Conservation (phyloP, 805 yeast species). For the Starmerella powellii region DNA sequence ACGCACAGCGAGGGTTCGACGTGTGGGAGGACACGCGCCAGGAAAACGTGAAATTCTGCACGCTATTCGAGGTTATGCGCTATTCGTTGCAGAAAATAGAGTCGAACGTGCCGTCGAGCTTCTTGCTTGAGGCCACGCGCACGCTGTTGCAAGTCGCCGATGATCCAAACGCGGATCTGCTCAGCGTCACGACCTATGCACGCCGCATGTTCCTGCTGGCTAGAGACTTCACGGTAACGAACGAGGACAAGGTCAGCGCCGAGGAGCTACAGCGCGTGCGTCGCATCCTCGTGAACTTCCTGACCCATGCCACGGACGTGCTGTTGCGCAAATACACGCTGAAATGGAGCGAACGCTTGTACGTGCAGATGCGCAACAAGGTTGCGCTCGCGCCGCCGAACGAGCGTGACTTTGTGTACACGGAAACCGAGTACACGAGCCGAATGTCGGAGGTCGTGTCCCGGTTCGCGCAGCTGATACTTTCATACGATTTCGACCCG, state of each 20-base stretch:
- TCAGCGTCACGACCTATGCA: conserved; percentile 34
- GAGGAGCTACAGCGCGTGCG: conserved; percentile 42
- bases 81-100: conserved; percentile 48
- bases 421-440: conserved; percentile 23
- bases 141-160: conserved; percentile 42
- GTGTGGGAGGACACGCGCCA: conserved; percentile 12
- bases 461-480: conserved; percentile 40
- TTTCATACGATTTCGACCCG: conserved; percentile 56
- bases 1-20: conserved; percentile 13
- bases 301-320: conserved; percentile 42
- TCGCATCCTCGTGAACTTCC: conserved; percentile 48
- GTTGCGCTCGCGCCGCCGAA: conserved; percentile 23
- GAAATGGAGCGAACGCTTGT: conserved; percentile 27
- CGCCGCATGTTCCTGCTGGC: conserved; percentile 49
- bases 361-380: conserved; percentile 27
- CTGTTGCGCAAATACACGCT: conserved; percentile 27
- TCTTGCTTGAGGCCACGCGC: conserved; percentile 54
- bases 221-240: conserved; percentile 40
- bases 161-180: conserved; percentile 32
- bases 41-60: conserved; percentile 43
- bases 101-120: conserved; percentile 69
- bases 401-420: conserved; percentile 24
- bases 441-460: conserved; percentile 29
- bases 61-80: conserved; percentile 51
- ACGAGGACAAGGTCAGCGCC: conserved; percentile 26